Evolutionary conservation across 768 basidiomycete genomes (phyloP), one percentile per base, ranked within the genome.

Genomic region (Ramaria sp.): DNA sequence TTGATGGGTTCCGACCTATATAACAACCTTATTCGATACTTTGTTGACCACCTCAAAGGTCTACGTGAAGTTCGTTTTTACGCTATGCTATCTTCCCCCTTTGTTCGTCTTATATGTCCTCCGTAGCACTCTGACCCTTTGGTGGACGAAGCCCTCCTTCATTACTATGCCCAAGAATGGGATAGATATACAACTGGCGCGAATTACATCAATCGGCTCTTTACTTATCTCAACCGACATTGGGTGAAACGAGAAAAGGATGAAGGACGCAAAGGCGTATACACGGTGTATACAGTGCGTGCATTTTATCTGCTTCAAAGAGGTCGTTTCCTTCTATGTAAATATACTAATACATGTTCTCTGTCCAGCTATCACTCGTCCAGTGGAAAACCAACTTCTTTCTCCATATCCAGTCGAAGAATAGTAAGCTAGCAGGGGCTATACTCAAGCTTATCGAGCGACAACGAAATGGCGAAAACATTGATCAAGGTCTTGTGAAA

Each of bases 171-270:
- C 1, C 68, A 71, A 59, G 92, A 97, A 70, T 98, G 96, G 96
- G 87, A 90, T 64, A 79, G 93, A 45, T 98, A 97, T 73, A 99
- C 96, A 0, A 95, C 86, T 2, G 95, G 95, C 48, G 94, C 95
- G 1, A 92, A 90, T 67, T 98, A 96, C 68, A 91, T 97, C 71
- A 95, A 98, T 69, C 87, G 95, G 56, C 73, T 99, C 37, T 98
- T 98, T 75, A 94, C 91, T 2, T 98, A 98, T 73, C 79, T 99
- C 57, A 98, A 99, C 71, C 90, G 95, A 52, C 93, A 98, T 71
- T 99, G 96, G 96, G 95, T 99, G 45, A 95, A 94, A 74, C 80
- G 95, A 53, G 96, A 99, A 69, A 83, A 94, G 66, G 95, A 98
- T 64, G 95, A 98, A 69, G 96, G 96, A 15, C 78, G 94, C 64